Evolutionary conservation across 2,329 filamentous ascomycete species (phyloP).

Genomic region (Bipolaris bicolor): DNA sequence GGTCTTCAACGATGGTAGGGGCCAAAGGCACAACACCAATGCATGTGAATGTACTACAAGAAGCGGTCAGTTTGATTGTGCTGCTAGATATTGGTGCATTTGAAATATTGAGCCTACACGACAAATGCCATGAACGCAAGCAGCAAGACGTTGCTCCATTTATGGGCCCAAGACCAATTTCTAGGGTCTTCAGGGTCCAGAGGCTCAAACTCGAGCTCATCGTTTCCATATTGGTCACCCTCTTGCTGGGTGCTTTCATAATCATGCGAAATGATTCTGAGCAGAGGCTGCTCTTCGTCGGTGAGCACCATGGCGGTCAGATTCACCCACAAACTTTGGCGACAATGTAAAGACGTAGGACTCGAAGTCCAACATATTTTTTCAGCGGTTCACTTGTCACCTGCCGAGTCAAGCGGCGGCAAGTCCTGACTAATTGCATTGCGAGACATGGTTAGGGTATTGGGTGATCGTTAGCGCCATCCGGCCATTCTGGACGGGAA

Average conservation of each 20-base stretch:
- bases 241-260: conserved; percentile 20
- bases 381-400: not conserved
- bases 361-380: conserved; percentile 5
- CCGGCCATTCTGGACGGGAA: not conserved
- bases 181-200: conserved; percentile 39
- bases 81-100: not conserved
- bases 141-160: conserved; percentile 42
- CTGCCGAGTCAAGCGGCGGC: conserved; percentile 4
- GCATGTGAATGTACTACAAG: conserved; percentile 46
- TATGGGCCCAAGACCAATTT: conserved; percentile 41
- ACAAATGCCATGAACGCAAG: conserved; percentile 45
- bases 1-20: conserved; percentile 39
- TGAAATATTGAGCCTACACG: conserved; percentile 31
- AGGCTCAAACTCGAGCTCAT: conserved; percentile 36
- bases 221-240: conserved; percentile 23
- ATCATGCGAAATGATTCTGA: conserved; percentile 29
- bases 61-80: not conserved
- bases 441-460: conserved; percentile 3
- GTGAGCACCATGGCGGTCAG: conserved; percentile 22
- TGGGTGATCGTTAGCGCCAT: conserved; percentile 3
- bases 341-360: not conserved
- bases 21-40: conserved; percentile 47
- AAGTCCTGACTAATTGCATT: conserved; percentile 8
- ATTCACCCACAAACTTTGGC: not conserved
- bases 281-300: conserved; percentile 42